phyloP scores from a whole-genome alignment of 2,329 filamentous ascomycete species.

The Trichoderma polysporum region DNA sequence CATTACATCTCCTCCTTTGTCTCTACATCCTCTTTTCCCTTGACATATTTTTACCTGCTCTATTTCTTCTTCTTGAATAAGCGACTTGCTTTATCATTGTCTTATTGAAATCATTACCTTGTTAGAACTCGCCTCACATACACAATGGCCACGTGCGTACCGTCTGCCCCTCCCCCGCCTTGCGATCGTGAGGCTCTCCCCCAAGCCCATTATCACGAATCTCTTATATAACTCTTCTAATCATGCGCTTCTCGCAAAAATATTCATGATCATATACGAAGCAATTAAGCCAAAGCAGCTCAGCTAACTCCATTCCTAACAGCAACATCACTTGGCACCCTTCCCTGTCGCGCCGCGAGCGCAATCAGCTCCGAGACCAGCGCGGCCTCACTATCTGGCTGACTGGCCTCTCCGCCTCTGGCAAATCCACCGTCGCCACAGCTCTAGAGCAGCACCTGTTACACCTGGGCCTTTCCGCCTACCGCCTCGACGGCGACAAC shows the following conservation, averaged over 20 bases:
- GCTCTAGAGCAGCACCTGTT: constrained; percentile 96
- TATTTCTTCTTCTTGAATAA: not conserved
- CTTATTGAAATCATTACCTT: not conserved
- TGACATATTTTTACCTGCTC: not conserved
- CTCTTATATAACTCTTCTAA: not conserved
- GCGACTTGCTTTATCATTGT: not conserved
- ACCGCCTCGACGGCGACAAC: constrained; percentile 97
- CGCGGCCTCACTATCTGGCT: constrained; percentile 96
- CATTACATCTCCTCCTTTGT: not conserved
- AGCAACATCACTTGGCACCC: constrained; percentile 93
- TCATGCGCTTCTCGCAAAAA: not conserved
- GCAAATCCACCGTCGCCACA: constrained; percentile 95
- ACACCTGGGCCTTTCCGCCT: constrained; percentile 77
- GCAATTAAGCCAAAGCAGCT: not conserved
- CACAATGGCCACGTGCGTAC: constrained; percentile 27
- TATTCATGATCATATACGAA: not conserved
- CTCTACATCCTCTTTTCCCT: not conserved
- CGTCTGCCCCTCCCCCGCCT: not conserved
- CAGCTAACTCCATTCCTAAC: constrained; percentile 23
- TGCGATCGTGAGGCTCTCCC: not conserved
- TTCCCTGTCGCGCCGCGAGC: constrained; percentile 75
- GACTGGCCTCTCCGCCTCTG: constrained; percentile 91
- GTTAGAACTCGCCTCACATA: not conserved
- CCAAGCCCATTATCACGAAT: not conserved
- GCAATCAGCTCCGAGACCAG: constrained; percentile 73